Conservation (phyloP, 73 alveolate genomes). For the Paramecium octaurelia region DNA sequence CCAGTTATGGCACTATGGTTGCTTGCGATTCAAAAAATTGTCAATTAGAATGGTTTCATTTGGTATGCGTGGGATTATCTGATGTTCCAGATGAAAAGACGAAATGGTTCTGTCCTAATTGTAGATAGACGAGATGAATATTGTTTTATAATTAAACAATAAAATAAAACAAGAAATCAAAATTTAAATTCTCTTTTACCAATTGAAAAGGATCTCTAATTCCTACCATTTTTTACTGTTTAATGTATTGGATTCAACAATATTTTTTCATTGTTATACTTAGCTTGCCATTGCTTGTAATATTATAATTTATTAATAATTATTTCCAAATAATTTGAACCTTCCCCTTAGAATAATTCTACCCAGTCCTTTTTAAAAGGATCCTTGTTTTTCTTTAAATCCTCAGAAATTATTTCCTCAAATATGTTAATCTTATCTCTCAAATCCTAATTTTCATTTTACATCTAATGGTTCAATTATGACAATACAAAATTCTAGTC, state of each 20-base stretch:
- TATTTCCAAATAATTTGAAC: background rate
- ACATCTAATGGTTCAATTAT: background rate
- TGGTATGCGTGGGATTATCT: background rate
- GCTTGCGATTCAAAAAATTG: conserved; percentile 4
- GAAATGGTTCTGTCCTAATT: background rate
- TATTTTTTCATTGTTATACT: background rate
- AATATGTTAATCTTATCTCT: background rate
- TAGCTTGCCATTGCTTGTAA: background rate
- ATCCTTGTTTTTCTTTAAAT: background rate
- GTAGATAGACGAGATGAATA: background rate
- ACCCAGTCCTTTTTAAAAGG: background rate
- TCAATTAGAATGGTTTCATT: conserved; percentile 20
- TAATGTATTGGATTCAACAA: background rate
- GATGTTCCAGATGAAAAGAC: conserved; percentile 24
- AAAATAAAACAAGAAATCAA: background rate
- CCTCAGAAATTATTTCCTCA: background rate
- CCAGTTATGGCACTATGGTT: conserved; percentile 28
- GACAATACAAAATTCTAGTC: background rate
- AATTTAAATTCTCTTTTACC: background rate
- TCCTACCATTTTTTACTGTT: background rate
- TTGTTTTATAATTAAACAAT: background rate
- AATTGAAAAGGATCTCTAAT: background rate
- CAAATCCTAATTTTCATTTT: background rate
- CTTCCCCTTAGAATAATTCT: background rate
- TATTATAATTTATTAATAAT: background rate